phyloP scores from a whole-genome alignment of 257 asterid species.

The Fraxinus cuspidata region DNA sequence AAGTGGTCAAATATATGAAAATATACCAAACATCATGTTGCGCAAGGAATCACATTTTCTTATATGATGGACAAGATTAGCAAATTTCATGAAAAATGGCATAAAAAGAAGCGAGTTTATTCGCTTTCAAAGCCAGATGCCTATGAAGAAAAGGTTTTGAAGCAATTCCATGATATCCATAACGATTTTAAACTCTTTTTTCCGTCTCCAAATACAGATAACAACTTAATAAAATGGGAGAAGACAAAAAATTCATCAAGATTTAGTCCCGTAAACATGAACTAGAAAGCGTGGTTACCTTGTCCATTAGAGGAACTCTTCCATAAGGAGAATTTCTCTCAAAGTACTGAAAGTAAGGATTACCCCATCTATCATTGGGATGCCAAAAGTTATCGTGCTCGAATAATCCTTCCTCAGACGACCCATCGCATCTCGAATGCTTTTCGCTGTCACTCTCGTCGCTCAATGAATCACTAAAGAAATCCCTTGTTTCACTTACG shows the following conservation, averaged over 20 bases:
- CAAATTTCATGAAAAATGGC: slow-evolving; percentile 23
- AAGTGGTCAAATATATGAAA: slow-evolving; percentile 17
- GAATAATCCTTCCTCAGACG: slow-evolving; percentile 56
- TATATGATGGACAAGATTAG: slow-evolving; percentile 17
- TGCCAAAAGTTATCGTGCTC: slow-evolving; percentile 51
- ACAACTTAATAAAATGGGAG: not conserved
- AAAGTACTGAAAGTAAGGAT: slow-evolving; percentile 65
- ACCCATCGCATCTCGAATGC: slow-evolving; percentile 68
- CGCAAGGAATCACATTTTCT: slow-evolving; percentile 9
- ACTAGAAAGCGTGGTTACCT: slow-evolving; percentile 37
- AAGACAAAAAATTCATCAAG: not conserved
- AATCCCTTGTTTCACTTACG: slow-evolving; percentile 62
- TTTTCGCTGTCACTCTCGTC: slow-evolving; percentile 76
- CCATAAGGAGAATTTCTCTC: slow-evolving; percentile 70
- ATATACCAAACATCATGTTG: slow-evolving; percentile 11
- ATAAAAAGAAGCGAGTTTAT: slow-evolving; percentile 13
- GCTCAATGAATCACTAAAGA: slow-evolving; percentile 66
- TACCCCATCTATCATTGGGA: slow-evolving; percentile 54
- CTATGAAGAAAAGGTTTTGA: slow-evolving; percentile 18
- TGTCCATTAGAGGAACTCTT: slow-evolving; percentile 69
- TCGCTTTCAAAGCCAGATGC: slow-evolving; percentile 31
- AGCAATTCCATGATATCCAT: slow-evolving; percentile 30
- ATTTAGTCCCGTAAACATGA: not conserved
- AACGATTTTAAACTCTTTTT: slow-evolving; percentile 26
- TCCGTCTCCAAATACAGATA: slow-evolving; percentile 16